Conservation (phyloP, 2,329 filamentous ascomycete genomes). For the Diaporthe destruens region DNA sequence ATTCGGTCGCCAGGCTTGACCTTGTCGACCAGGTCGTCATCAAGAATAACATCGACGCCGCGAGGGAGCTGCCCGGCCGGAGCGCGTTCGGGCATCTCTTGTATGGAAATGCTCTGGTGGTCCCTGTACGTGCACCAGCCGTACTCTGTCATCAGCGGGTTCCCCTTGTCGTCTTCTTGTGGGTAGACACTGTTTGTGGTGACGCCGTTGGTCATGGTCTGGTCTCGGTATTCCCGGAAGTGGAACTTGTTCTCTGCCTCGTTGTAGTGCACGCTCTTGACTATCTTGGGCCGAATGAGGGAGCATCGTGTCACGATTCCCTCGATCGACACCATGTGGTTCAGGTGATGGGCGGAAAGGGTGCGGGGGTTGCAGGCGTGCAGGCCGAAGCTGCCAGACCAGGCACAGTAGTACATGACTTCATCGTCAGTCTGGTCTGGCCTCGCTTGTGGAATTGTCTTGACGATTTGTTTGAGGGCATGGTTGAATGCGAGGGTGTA, state of each 20-base stretch:
- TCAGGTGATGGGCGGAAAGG: constrained; percentile 87
- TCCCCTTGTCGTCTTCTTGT: constrained; percentile 91
- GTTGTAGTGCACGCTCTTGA: constrained; percentile 97
- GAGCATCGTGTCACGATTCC: constrained; percentile 98
- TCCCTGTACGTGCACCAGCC: constrained; percentile 96
- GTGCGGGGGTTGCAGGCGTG: constrained; percentile 96
- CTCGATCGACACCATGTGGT: constrained; percentile 97
- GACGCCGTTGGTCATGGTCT: constrained; percentile 95
- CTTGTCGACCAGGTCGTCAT: constrained; percentile 94
- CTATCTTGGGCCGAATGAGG: constrained; percentile 94
- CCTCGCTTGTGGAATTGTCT: constrained; percentile 80
- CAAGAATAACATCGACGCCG: constrained; percentile 94
- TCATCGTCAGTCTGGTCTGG: constrained; percentile 83
- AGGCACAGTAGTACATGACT: constrained; percentile 95
- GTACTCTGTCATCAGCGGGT: constrained; percentile 93
- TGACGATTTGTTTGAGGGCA: constrained; percentile 89
- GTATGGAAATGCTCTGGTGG: constrained; percentile 97
- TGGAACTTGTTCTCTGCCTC: constrained; percentile 89
- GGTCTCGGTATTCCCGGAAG: constrained; percentile 91
- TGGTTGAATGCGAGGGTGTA: constrained; percentile 89
- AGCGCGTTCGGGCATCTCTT: constrained; percentile 98
- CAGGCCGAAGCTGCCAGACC: constrained; percentile 94
- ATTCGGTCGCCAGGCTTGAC: constrained; percentile 97
- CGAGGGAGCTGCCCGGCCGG: constrained; percentile 95
- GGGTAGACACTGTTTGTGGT: constrained; percentile 94